Percentiles rank a stretch among this genome's conserved stretches.
Evolutionary conservation across 306 rosid genomes (phyloP).

Genomic region (Dalbergia oliveri): DNA sequence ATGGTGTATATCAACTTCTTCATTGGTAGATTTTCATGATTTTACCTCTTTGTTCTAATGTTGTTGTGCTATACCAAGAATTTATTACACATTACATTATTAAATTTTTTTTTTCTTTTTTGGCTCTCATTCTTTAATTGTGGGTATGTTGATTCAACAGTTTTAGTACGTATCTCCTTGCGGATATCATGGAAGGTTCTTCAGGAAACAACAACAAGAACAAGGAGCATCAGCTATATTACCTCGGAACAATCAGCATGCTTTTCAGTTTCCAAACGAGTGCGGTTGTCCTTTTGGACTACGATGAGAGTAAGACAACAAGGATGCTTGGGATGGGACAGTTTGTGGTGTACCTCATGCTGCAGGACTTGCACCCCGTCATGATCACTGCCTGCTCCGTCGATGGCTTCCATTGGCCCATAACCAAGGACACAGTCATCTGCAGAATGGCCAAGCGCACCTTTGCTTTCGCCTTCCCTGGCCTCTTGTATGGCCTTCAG

Average conservation of each 20-base stretch:
- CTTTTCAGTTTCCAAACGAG: not conserved
- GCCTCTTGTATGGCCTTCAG: constrained; percentile 46
- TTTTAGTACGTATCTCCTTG: too few species aligned
- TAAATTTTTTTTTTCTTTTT: too few species aligned
- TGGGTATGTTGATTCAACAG: not conserved
- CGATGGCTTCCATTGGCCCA: constrained; percentile 37
- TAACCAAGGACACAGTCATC: constrained; percentile 35
- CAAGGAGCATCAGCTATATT: not conserved
- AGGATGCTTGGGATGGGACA: not conserved
- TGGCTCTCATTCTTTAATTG: too few species aligned
- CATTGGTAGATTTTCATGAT: too few species aligned
- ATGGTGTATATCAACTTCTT: too few species aligned
- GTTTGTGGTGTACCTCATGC: constrained; percentile 16
- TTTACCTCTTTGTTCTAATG: too few species aligned
- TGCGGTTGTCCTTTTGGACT: not conserved
- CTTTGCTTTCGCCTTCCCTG: constrained; percentile 44
- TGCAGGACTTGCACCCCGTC: not conserved
- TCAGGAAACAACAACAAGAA: not conserved
- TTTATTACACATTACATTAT: too few species aligned
- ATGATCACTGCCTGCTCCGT: constrained; percentile 31
- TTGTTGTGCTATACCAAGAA: not conserved
- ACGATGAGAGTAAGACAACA: not conserved
- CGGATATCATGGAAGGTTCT: not conserved
- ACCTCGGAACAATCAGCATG: not conserved
- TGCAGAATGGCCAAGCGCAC: constrained; percentile 4